Evolutionary conservation across 345 rosid genomes (phyloP), one percentile per base, ranked within the genome.

Genomic region (Jatropha curcas): DNA sequence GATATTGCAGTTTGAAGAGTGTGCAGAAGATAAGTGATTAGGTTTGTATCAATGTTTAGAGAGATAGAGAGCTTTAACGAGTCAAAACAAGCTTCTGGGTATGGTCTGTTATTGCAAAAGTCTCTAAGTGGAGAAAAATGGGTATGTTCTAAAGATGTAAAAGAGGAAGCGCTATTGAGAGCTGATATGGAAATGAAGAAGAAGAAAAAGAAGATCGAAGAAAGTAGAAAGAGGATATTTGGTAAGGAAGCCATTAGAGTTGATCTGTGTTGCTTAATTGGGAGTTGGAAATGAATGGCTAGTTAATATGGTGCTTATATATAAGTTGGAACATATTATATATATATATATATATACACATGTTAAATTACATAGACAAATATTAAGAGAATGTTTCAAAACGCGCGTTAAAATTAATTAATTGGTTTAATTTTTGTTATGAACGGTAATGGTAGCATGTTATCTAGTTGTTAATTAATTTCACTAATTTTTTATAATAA

Each of bases 41-140:
- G 80, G 80, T 79, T 84, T 11, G 94, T 89, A 55, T 71, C 67
- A 71, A 92, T 90, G 79, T 78, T 79, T 59, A 94, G 84, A 14
- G 93, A 84, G 76, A 94, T 68, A 34, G 98, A 91, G 72, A 94
- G 87, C 76, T 92, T 89, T 37, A 88, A 69, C 1, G 93, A 86
- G 56, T 82, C 51, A 11, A 89, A 72, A 82, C 97, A 92, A 1
- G 86, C 76, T 17, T 92, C 88, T 31, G 97, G 96, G 75, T 85
- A 82, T 30, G 98, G 97, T 31, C 79, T 85, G 76, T 64, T 71
- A 25, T 73, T 66, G 84, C 98, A 94, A 50, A 94, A 76, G 31
- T 60, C 77, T 76, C 33, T 73, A 20, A 86, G 34, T 2, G 86
- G 71, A 39, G 79, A 52, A 58, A 81, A 82, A 51, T 82, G 68